phyloP scores from a whole-genome alignment of 139 green algal species.

The Spirogloea muscicola region DNA sequence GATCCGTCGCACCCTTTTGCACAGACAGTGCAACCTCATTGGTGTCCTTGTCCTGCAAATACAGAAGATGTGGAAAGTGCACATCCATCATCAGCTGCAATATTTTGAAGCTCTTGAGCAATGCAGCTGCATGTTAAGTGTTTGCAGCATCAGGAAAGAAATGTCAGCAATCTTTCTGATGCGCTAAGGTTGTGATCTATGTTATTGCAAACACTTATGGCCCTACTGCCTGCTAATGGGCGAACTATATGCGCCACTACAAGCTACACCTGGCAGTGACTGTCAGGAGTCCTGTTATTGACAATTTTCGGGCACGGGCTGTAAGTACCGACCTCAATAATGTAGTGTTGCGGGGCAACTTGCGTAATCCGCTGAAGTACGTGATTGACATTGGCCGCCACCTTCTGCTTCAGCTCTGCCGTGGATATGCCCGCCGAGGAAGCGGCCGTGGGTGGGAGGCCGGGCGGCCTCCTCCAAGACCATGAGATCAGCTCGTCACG shows the following conservation, averaged over 20 bases:
- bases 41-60: neutral
- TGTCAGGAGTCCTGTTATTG: too few relatives aligned
- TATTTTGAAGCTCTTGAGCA: neutral
- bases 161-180: neutral
- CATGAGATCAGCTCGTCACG: conserved; percentile 64
- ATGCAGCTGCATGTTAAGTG: neutral
- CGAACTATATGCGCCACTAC: neutral
- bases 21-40: conserved; percentile 38
- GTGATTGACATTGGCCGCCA: conserved; percentile 45
- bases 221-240: neutral
- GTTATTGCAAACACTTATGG: neutral
- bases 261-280: too few relatives aligned
- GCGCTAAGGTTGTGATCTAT: neutral
- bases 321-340: conserved; percentile 29
- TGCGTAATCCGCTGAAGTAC: conserved; percentile 30
- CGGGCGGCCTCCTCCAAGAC: conserved; percentile 25
- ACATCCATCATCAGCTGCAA: neutral
- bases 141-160: neutral
- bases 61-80: neutral
- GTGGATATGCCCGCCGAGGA: neutral
- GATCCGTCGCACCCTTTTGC: conserved; percentile 63
- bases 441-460: neutral
- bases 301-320: too few relatives aligned
- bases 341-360: conserved; percentile 35
- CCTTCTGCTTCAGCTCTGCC: conserved; percentile 47